A percentile compares a stretch with the other conserved stretches of the same genome.
phyloP scores from a whole-genome alignment of 164 flowering plant species.

The Vitis rotundifolia region DNA sequence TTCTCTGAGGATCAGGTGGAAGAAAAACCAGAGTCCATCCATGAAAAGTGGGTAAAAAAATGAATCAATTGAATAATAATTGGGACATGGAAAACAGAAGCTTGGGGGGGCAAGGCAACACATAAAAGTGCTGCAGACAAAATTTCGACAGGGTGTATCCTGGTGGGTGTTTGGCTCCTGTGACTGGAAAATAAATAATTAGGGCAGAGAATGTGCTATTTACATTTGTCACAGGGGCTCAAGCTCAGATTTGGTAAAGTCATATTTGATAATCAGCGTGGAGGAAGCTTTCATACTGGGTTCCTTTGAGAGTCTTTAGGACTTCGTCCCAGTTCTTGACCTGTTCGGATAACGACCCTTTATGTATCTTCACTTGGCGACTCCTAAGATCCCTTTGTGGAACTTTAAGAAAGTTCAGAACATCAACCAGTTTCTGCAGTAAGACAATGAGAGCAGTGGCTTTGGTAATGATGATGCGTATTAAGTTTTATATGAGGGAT shows the following conservation, averaged over 20 bases:
- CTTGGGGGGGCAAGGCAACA: not conserved
- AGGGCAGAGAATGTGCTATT: not conserved
- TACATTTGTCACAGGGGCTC: not conserved
- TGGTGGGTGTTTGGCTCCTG: conserved; percentile 9
- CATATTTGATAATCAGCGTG: conserved; percentile 39
- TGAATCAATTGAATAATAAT: conserved; percentile 29
- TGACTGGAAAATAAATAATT: not conserved
- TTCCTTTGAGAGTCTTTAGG: conserved; percentile 59
- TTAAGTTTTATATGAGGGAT: too few relatives aligned
- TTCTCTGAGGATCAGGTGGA: conserved; percentile 6
- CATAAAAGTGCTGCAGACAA: conserved; percentile 17
- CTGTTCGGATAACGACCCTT: conserved; percentile 64
- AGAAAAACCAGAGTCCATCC: conserved; percentile 1
- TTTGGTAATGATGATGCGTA: not conserved
- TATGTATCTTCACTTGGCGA: conserved; percentile 93
- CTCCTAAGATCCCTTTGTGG: conserved; percentile 59
- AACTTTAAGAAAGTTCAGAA: conserved; percentile 61
- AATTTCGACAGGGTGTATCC: conserved; percentile 35
- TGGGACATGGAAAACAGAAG: not conserved
- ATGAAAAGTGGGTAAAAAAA: not conserved
- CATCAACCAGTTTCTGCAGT: conserved; percentile 53
- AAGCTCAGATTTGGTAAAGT: not conserved
- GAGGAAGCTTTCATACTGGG: conserved; percentile 58
- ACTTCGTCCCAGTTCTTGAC: conserved; percentile 79
- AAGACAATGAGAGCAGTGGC: not conserved